A percentile compares a stretch with the other conserved stretches of the same genome.
phyloP scores from a whole-genome alignment of 169 alveolate genomes.

The Theileria annulata region DNA sequence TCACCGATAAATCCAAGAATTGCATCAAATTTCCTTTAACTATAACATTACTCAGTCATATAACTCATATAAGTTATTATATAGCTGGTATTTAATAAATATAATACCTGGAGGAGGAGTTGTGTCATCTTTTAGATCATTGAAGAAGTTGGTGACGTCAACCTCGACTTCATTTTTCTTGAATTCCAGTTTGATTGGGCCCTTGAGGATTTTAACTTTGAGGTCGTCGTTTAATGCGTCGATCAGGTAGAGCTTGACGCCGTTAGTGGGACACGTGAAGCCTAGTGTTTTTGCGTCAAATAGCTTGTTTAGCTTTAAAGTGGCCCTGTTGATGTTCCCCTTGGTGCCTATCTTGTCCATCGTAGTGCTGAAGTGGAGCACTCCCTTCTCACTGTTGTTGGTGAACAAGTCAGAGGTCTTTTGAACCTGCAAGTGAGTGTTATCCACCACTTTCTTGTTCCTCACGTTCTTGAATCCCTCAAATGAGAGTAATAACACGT shows the following conservation, averaged over 20 bases:
- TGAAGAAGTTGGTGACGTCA: constrained; percentile 30
- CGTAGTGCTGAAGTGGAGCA: constrained; percentile 41
- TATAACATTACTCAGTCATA: too few relatives aligned
- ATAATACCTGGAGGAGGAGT: not conserved
- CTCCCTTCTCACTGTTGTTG: constrained; percentile 28
- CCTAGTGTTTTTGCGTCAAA: constrained; percentile 31
- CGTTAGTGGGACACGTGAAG: constrained; percentile 38
- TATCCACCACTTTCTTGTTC: constrained; percentile 13
- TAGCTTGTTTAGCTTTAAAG: constrained; percentile 21
- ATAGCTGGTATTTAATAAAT: not conserved
- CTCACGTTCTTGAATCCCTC: constrained; percentile 18
- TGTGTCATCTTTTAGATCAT: not conserved
- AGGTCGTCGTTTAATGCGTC: constrained; percentile 9
- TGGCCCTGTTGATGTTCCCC: constrained; percentile 30
- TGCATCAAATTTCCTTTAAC: not conserved
- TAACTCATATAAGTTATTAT: too few relatives aligned
- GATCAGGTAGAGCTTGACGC: constrained; percentile 17
- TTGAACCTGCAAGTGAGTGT: constrained; percentile 42
- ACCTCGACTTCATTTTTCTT: not conserved
- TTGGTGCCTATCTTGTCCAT: not conserved
- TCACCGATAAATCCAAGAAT: not conserved
- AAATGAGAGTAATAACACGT: not conserved
- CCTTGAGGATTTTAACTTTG: constrained; percentile 12
- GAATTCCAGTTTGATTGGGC: not conserved
- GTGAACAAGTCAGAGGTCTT: constrained; percentile 11